Percentiles rank a stretch among this genome's conserved stretches.
phyloP scores from a whole-genome alignment of 2,329 filamentous ascomycete species.

The Cladosporium sp. region DNA sequence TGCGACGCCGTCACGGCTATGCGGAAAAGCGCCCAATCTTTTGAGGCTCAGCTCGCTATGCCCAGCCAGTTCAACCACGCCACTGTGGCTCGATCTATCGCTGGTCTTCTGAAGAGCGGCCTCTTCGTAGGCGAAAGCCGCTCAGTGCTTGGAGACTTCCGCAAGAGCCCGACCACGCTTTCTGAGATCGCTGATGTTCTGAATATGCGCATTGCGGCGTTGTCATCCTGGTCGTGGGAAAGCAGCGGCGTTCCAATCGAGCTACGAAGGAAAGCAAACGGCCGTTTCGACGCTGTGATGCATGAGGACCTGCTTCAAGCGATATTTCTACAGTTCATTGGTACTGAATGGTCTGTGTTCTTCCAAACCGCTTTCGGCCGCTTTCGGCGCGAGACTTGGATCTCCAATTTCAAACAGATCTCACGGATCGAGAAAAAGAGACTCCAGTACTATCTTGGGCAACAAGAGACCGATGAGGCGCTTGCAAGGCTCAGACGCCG shows the following conservation, averaged over 20 bases:
- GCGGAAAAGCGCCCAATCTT: constrained; percentile 20
- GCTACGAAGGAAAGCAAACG: constrained; percentile 52
- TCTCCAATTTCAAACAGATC: constrained; percentile 29
- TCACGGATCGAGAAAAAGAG: constrained; percentile 38
- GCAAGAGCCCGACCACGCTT: constrained; percentile 46
- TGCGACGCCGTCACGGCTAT: constrained; percentile 31
- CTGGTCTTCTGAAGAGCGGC: constrained; percentile 47
- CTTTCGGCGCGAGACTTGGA: constrained; percentile 41
- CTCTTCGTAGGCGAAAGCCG: constrained; percentile 51
- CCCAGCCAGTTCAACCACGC: constrained; percentile 36
- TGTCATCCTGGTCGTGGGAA: constrained; percentile 53
- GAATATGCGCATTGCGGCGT: constrained; percentile 50
- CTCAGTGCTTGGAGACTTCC: constrained; percentile 48
- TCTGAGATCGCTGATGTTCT: constrained; percentile 54
- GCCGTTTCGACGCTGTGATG: constrained; percentile 57
- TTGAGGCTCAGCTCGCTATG: constrained; percentile 22
- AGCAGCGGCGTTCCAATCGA: constrained; percentile 43
- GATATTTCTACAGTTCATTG: constrained; percentile 53
- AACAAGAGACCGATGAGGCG: not conserved
- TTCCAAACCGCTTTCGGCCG: constrained; percentile 42
- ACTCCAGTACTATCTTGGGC: constrained; percentile 43
- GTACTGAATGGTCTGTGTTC: constrained; percentile 48
- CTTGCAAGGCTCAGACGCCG: not conserved
- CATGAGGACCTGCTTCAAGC: constrained; percentile 56
- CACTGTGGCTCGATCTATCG: constrained; percentile 44